Base-by-base conservation (phyloP, 176 grass and related monocot species). In the Carex kokanica region DNA sequence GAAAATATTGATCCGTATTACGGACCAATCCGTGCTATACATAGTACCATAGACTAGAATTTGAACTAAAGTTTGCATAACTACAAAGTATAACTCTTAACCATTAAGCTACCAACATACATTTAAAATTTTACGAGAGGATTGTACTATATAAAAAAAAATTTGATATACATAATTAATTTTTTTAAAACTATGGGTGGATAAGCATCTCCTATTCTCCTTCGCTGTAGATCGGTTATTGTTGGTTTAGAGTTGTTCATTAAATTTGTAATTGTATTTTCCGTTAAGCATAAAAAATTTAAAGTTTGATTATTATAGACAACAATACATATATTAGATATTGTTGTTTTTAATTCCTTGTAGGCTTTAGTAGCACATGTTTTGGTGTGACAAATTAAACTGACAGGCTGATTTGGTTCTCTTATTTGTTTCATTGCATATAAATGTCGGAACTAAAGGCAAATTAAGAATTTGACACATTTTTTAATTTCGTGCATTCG, bases 361-460 rank as follows among this genome's bases (percentile, higher is more conserved):
- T 12, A 45, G 43, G 8, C 3, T 11, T 4, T 8, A 45, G 43
- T 9, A 21, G 68, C 68, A 72, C 68, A 72, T 47, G 68, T 13
- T 47, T 47, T 13, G 14, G n/a, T 21, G 69, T 5, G 17, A 23
- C 69, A 73, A 20, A n/a, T n/a, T n/a, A n/a, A 59, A 5, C 40
- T 73, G 69, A 73, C 69, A 73, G 41, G n/a, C 49, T 49, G 41
- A 49, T 73, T 69, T 73, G 69, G 40, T 73, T n/a, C 23, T 73
- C 14, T 73, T 15, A 73, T 11, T 73, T 73, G 69, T 73, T 73
- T 41, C 68, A 49, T 72, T 71, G 40, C 68, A 72, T 72, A 72
- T 1, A 27, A 27, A 27, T 72, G n/a, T 45, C 13, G 68, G 40
- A 72, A 49, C 40, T 72, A 12, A 71, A 5, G 17, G n/a, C 1